phyloP scores from a whole-genome alignment of 192 early-diverging fungal genomes.

The Coemansia biformis region DNA sequence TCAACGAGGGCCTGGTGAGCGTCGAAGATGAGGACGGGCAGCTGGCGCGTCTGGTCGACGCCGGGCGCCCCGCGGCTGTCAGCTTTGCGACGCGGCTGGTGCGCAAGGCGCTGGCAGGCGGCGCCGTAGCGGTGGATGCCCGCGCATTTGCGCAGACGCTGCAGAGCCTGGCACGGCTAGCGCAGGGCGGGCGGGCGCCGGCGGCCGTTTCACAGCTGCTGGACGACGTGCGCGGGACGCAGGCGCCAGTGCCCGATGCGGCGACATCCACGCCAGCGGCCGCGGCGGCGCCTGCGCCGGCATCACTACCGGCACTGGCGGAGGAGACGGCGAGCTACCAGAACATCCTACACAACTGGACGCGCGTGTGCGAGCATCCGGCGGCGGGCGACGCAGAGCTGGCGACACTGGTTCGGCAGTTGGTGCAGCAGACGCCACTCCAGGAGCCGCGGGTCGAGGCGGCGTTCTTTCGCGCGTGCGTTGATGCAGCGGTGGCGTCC shows the following conservation, averaged over 20 bases:
- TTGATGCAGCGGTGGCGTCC: slow-evolving; percentile 75
- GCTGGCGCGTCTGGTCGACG: slow-evolving; percentile 80
- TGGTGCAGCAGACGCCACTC: slow-evolving; percentile 72
- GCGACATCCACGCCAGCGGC: slow-evolving; percentile 6
- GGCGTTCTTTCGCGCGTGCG: slow-evolving; percentile 86
- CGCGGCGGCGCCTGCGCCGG: not conserved
- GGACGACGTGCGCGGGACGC: slow-evolving; percentile 24
- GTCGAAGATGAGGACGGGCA: slow-evolving; percentile 82
- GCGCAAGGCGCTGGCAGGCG: slow-evolving; percentile 59
- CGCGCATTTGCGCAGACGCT: slow-evolving; percentile 66
- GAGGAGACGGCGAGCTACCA: slow-evolving; percentile 49
- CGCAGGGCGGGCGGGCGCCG: slow-evolving; percentile 58
- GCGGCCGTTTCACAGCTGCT: slow-evolving; percentile 31
- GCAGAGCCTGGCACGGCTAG: slow-evolving; percentile 65
- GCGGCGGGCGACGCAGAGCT: slow-evolving; percentile 43
- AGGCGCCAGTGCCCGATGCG: not conserved
- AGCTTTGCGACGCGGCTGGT: slow-evolving; percentile 77
- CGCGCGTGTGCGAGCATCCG: slow-evolving; percentile 46
- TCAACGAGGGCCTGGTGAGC: slow-evolving; percentile 72
- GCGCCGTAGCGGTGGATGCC: slow-evolving; percentile 39
- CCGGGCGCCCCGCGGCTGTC: slow-evolving; percentile 60
- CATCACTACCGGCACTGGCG: not conserved
- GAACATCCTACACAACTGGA: slow-evolving; percentile 47
- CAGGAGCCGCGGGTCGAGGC: slow-evolving; percentile 71
- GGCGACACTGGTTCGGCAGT: slow-evolving; percentile 52